These are phyloP conservation scores for Phaeotremella skinneri DNA, from an alignment of 768 basidiomycete genomes.

Conservation along the genomic window DNA sequence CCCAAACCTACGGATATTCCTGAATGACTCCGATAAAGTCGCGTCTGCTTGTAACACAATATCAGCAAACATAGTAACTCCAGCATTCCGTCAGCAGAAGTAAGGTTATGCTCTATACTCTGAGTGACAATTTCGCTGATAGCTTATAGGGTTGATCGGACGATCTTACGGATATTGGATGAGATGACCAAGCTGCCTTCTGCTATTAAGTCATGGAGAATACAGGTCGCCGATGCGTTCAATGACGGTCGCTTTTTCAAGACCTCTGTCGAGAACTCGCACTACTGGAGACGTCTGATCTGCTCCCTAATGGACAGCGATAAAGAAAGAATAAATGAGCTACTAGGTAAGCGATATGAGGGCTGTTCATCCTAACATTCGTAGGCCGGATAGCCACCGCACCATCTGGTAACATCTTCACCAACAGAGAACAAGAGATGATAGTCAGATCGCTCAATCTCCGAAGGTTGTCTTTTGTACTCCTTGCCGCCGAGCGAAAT, in stretches of 20 bases:
- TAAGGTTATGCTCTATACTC: conserved; percentile 49
- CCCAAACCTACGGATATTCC: conserved; percentile 71
- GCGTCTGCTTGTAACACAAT: conserved; percentile 76
- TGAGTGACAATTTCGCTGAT: conserved; percentile 8
- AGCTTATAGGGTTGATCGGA: conserved; percentile 57
- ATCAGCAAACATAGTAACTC: conserved; percentile 75
- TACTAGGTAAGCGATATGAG: conserved; percentile 62
- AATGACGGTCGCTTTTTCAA: conserved; percentile 80
- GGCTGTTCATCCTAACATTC: background rate
- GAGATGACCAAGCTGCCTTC: conserved; percentile 77
- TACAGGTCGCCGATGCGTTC: conserved; percentile 73
- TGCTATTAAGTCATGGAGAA: conserved; percentile 79
- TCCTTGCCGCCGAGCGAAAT: conserved; percentile 87
- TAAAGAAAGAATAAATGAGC: conserved; percentile 77
- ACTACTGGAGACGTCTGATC: conserved; percentile 71
- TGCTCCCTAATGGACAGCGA: conserved; percentile 79
- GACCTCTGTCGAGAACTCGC: conserved; percentile 54
- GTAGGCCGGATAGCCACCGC: conserved; percentile 64
- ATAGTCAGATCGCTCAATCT: conserved; percentile 78
- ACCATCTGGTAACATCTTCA: conserved; percentile 93
- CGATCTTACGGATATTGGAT: conserved; percentile 65
- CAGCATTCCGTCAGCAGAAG: conserved; percentile 74
- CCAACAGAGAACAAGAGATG: conserved; percentile 92
- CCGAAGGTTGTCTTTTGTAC: conserved; percentile 76
- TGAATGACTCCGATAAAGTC: conserved; percentile 81